Base-by-base conservation (phyloP, 176 grass and related monocot species). In the Eragrostis nindensis region DNA sequence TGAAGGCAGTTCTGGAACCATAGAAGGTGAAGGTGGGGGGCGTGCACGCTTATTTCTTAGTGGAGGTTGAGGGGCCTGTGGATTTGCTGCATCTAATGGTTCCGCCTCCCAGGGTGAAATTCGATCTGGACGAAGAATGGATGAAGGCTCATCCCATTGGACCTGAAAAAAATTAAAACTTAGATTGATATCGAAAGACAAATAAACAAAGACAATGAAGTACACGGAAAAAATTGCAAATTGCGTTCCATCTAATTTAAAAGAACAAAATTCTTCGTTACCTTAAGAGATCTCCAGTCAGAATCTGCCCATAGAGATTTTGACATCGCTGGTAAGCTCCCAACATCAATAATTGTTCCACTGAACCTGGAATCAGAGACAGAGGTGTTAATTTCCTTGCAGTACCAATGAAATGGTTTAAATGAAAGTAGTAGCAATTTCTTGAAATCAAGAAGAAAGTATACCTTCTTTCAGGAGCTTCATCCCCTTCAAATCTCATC, bases 401-500 rank as follows among this genome's bases (percentile, higher is more conserved):
- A 41, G 21, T 26, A 54, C 50, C 39, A 68, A 68, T 54, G 40
- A 70, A 63, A 81, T 52, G 27, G 32, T 36, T 36, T 36, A 36
- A 36, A 2, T 61, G 49, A 79, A 87, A 47, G 62, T 60, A 66
- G 17, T 45, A 83, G 25, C 29, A 78, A 76, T 10, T 79, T 80
- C 9, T 21, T 19, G 55, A 83, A 79, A 80, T 21, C 24, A 79
- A 77, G 36, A 48, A 7, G 21, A 82, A 70, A 70, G 47, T 40
- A 43, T 82, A 95, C 96, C 90, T 98, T 93, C 82, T 89, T 83
- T 95, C 96, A 79, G 91, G 92, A 72, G 90, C 61, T 71, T 98
- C 96, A 45, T 95, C 92, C 3, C 96, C 96, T 88, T 98, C 96
- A 93, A 98, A 98, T 85, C 68, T 91, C 96, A 98, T 98, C 78